phyloP scores from a whole-genome alignment of 371 early-diverging fungal species.

The Mucor indicus region DNA sequence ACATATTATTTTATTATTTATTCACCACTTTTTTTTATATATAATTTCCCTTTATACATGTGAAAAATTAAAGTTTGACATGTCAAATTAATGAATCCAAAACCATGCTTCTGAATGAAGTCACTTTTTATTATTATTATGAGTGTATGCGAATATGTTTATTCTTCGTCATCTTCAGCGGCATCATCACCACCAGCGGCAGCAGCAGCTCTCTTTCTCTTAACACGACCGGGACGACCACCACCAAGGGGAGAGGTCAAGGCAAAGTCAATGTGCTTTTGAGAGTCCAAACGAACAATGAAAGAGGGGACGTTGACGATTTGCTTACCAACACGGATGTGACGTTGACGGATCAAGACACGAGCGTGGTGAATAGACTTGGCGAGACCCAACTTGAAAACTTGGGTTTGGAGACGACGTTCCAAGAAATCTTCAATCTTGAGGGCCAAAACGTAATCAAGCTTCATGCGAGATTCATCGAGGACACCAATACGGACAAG shows the following conservation, averaged over 20 bases:
- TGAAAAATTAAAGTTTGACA: too few relatives aligned
- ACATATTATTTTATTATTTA: too few relatives aligned
- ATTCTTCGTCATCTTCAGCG: slow-evolving; percentile 69
- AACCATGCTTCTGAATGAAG: too few relatives aligned
- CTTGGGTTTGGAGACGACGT: slow-evolving; percentile 99
- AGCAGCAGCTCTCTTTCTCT: slow-evolving; percentile 85
- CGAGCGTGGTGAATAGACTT: slow-evolving; percentile 99
- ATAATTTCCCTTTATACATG: too few relatives aligned
- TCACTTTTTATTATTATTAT: too few relatives aligned
- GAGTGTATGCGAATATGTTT: slow-evolving; percentile 17
- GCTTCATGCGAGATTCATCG: slow-evolving; percentile 95
- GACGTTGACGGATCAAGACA: slow-evolving; percentile 97
- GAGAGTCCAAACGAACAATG: slow-evolving; percentile 91
- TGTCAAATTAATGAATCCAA: too few relatives aligned
- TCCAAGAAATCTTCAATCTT: slow-evolving; percentile 99
- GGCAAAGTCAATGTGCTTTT: slow-evolving; percentile 99
- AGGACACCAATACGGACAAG: slow-evolving; percentile 98
- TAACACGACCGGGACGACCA: slow-evolving; percentile 97
- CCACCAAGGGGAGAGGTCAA: slow-evolving; percentile 98
- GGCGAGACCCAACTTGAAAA: slow-evolving; percentile 98
- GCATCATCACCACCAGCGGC: slow-evolving; percentile 49
- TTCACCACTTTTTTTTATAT: too few relatives aligned
- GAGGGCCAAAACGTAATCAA: slow-evolving; percentile 98
- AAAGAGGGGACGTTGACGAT: slow-evolving; percentile 96
- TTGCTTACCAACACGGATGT: slow-evolving; percentile 99